These are phyloP conservation scores for Phytopythium boreale DNA, from an alignment of 352 stramenopile genomes.

Conservation along the genomic window DNA sequence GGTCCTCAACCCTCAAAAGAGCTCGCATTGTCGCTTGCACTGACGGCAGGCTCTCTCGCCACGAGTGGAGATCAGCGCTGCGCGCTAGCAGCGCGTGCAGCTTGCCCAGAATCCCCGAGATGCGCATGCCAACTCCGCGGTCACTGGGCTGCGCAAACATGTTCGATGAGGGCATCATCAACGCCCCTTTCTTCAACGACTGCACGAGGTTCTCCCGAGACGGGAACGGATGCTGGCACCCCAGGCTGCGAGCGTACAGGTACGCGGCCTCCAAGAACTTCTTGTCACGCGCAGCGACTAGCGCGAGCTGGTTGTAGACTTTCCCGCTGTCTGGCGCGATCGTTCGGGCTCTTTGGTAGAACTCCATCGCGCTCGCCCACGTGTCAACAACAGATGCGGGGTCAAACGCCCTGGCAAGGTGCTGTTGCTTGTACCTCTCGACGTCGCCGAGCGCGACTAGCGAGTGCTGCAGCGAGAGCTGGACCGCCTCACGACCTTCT, in stretches of 20 bases:
- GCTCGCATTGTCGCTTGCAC: not conserved
- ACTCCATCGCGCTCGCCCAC: conserved; percentile 26
- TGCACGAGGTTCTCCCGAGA: conserved; percentile 36
- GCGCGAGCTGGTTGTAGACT: conserved; percentile 59
- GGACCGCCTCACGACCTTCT: conserved; percentile 17
- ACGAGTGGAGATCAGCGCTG: not conserved
- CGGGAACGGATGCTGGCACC: conserved; percentile 36
- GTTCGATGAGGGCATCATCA: not conserved
- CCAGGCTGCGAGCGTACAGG: conserved; percentile 41
- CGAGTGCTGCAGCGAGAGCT: conserved; percentile 36
- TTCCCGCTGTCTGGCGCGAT: conserved; percentile 46
- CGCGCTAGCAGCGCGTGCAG: not conserved
- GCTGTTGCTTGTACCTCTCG: conserved; percentile 36
- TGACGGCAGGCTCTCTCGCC: not conserved
- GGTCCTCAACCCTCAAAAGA: not conserved
- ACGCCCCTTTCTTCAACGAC: conserved; percentile 15
- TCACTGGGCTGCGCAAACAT: not conserved
- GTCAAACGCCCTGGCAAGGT: conserved; percentile 4
- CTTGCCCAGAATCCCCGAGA: not conserved
- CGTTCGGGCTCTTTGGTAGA: conserved; percentile 34
- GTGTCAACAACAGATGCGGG: conserved; percentile 1
- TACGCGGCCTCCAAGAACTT: conserved; percentile 37
- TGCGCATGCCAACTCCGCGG: not conserved
- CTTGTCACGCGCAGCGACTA: conserved; percentile 32
- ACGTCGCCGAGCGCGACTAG: conserved; percentile 51